Evolutionary conservation across 2,329 filamentous ascomycete species (phyloP), one percentile per base, ranked within the genome.

Genomic region (Alternaria hordeiaustralica): DNA sequence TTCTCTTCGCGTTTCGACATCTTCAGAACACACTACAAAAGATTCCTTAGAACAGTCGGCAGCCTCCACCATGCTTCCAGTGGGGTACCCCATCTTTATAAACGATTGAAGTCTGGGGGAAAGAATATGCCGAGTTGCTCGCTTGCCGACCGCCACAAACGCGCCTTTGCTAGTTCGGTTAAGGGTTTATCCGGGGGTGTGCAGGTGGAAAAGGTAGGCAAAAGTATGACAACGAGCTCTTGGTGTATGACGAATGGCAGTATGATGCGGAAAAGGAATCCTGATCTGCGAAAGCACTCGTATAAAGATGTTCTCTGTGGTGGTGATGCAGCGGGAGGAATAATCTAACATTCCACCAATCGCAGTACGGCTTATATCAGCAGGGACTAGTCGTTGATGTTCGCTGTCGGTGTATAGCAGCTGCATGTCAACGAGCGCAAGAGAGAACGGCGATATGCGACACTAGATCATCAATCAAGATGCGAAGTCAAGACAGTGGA

Each of bases 401-500:
- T 41, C 33, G 33, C 5, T 41, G 33, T 41, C 33, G 33, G 15
- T 18, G 18, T 41, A 41, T 41, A n/a, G 33, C 15, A 18, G 33
- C 15, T 18, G 33, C 33, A 18, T n/a, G 15, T 41, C 33, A 18
- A 10, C 33, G 33, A 41, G 8, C 15, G 33, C 15, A 18, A 41
- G 33, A 10, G 33, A 36, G 13, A 36, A 9, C 15, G 33, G 33
- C 33, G 33, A 3, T 5, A 41, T 18, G 33, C 33, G 15, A 41
- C 33, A 18, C 15, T 41, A 41, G 4, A 18, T 79, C 30, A 20
- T 46, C 11, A 13, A 46, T 46, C 44, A 21, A 23, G 7, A 21
- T 23, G 11, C 5, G 12, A 21, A 21, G 12, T 21, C 44, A 46
- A 46, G 11, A 46, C 21, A 21, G 11, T 28, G 23, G 25, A 49